A percentile compares a stretch with the other conserved stretches of the same genome.
phyloP scores from a whole-genome alignment of 345 rosid genomes.

The Ricinus communis region DNA sequence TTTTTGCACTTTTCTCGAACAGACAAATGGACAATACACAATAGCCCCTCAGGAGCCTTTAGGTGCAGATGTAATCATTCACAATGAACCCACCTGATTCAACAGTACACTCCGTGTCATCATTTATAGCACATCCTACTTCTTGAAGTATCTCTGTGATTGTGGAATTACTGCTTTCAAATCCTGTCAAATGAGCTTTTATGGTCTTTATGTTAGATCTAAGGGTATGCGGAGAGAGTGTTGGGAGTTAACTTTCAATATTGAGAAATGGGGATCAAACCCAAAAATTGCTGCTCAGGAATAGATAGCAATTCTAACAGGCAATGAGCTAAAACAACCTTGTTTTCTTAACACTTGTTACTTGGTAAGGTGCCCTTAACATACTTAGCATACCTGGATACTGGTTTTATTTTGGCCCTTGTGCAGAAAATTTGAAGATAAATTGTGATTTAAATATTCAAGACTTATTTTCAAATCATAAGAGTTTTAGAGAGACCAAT shows the following conservation, averaged over 20 bases:
- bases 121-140: background rate
- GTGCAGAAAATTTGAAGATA: background rate
- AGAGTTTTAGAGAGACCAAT: background rate
- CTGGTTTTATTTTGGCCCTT: background rate
- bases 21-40: background rate
- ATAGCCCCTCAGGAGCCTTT: background rate
- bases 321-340: background rate
- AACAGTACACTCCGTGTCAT: background rate
- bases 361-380: background rate
- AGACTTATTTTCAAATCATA: background rate
- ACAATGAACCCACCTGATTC: background rate
- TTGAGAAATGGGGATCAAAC: background rate
- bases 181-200: background rate
- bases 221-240: background rate
- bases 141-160: background rate
- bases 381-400: background rate
- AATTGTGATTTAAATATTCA: background rate
- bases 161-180: background rate
- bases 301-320: background rate
- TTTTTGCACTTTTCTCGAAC: background rate
- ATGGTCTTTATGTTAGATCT: background rate
- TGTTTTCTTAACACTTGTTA: background rate
- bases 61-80: background rate
- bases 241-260: background rate
- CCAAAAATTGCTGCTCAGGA: background rate